Evolutionary conservation across 2,329 filamentous ascomycete species (phyloP).

Genomic region (Incumbomyces delicatus): DNA sequence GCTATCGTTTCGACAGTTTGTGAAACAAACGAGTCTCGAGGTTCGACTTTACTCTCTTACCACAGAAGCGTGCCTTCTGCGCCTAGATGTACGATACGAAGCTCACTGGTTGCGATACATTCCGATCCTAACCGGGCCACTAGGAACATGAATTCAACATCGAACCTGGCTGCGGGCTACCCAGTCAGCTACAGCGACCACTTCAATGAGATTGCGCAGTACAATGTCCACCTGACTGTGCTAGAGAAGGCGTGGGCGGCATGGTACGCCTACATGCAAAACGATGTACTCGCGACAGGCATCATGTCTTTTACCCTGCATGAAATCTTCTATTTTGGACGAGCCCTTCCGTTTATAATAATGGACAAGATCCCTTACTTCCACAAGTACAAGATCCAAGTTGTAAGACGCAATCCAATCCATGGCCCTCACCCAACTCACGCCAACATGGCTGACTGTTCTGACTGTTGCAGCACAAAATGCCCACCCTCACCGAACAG

Average conservation of each 20-base stretch:
- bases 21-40: too few species aligned
- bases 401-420: constrained; percentile 46
- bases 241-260: constrained; percentile 85
- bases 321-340: constrained; percentile 88
- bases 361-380: constrained; percentile 82
- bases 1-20: background rate
- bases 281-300: constrained; percentile 89
- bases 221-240: constrained; percentile 78
- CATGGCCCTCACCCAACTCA: too few species aligned
- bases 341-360: constrained; percentile 82
- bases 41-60: too few species aligned
- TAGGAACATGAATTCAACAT: too few species aligned
- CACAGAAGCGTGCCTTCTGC: too few species aligned
- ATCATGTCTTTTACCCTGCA: constrained; percentile 97
- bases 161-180: constrained; percentile 27
- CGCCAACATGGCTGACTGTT: background rate
- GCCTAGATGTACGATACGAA: too few species aligned
- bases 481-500: constrained; percentile 86
- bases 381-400: constrained; percentile 90
- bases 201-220: constrained; percentile 54
- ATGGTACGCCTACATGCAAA: constrained; percentile 98
- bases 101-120: too few species aligned
- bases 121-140: too few species aligned
- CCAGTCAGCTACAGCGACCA: constrained; percentile 56
- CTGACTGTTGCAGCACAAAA: constrained; percentile 51